Evolutionary conservation across 192 early-diverging fungal genomes (phyloP).

Genomic region (Coemansia sp.): DNA sequence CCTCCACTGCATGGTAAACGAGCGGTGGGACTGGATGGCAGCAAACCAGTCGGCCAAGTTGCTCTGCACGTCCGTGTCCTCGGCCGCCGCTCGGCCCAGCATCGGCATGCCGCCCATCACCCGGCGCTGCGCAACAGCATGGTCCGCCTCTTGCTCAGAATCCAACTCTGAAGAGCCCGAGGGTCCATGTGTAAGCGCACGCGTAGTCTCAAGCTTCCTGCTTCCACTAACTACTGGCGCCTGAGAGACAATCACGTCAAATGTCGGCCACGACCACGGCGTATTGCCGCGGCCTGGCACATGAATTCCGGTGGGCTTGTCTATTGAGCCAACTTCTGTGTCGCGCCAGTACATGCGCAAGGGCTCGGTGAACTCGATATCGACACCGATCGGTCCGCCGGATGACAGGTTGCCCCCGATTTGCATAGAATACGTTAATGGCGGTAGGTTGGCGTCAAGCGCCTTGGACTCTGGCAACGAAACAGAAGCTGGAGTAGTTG

Average conservation of each 20-base stretch:
- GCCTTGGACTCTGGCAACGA: conserved; percentile 7
- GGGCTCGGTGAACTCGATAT: conserved; percentile 47
- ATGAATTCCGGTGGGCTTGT: conserved; percentile 19
- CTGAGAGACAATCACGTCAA: conserved; percentile 25
- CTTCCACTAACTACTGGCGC: background rate
- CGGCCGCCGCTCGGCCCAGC: conserved; percentile 15
- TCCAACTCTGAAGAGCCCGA: background rate
- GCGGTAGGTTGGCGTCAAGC: conserved; percentile 7
- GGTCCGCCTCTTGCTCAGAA: conserved; percentile 3
- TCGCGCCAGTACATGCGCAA: conserved; percentile 43
- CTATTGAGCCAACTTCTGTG: conserved; percentile 25
- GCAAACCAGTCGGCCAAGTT: conserved; percentile 39
- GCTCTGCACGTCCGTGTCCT: conserved; percentile 7
- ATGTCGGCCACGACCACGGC: conserved; percentile 37
- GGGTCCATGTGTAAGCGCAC: background rate
- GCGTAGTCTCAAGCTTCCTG: conserved; percentile 12
- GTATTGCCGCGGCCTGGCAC: conserved; percentile 31
- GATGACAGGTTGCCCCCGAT: conserved; percentile 37
- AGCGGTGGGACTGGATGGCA: conserved; percentile 24
- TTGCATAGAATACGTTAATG: conserved; percentile 30
- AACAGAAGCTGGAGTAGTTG: background rate
- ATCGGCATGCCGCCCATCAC: conserved; percentile 5
- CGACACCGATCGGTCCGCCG: conserved; percentile 40
- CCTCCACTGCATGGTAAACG: conserved; percentile 48
- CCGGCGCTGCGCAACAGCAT: conserved; percentile 23